Evolutionary conservation across 805 yeast species (phyloP), one percentile per base, ranked within the genome.

Genomic region (Grigorovia transvaalensis): DNA sequence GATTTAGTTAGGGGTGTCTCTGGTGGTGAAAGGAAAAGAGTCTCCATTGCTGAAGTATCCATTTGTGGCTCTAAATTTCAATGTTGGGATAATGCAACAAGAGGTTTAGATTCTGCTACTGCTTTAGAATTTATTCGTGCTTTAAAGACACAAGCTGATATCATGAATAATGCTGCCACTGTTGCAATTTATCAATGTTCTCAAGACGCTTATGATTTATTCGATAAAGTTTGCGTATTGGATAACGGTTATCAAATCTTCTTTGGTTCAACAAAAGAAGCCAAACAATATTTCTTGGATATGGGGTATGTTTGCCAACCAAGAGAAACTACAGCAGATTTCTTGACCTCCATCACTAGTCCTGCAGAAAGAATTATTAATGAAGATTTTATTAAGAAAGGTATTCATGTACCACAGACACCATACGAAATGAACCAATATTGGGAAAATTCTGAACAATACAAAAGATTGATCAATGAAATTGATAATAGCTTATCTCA

Each of bases 11-110:
- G 87, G 64, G 86, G 88, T 71, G 86, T 84, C 44, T 82, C 91
- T 49, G 91, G 95, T 61, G 93, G 95, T 74, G 93, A 86, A 70
- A 73, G 95, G 57, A 85, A 85, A 68, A 79, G 95, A 71, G 91
- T 86, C 2, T 83, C 91, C 11, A 81, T 86, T 59, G 88, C 89
- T 11, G 95, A 86, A 68, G 85, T 85, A 1, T 70, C 84, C 46
- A 76, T 84, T 47, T 74, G 82, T 48, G 79, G 82, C 30, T 84
- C 88, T 33, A 71, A 78, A 48, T 72, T 84, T 49, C 82, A 77
- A 56, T 80, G 85, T 67, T 83, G 86, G 80, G 90, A 86, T 71
- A 87, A 87, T 62, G 84, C 91, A 6, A 87, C 95, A 6, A 79
- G 93, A 71, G 95, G 95, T 59, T 74, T 87, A 54, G 95, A 86